Conservation (phyloP, 2,329 filamentous ascomycete species). For the Colletotrichum higginsianum region DNA sequence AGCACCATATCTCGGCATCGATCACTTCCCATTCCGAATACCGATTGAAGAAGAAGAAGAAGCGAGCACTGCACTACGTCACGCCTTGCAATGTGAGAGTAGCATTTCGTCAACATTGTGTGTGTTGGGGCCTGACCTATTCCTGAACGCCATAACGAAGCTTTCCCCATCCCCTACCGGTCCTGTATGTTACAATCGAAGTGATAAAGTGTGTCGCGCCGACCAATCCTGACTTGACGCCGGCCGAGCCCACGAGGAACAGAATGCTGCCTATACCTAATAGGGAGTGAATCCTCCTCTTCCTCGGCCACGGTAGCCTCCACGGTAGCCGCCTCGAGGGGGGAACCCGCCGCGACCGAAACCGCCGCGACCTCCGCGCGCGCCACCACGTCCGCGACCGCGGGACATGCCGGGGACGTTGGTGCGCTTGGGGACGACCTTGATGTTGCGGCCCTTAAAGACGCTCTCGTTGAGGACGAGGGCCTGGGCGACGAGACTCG, state of each 20-base stretch:
- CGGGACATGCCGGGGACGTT: constrained; percentile 96
- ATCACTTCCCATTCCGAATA: neutral
- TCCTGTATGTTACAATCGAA: constrained; percentile 43
- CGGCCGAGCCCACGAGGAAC: constrained; percentile 9
- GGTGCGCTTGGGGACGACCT: constrained; percentile 95
- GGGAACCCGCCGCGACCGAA: constrained; percentile 68
- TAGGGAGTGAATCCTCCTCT: constrained; percentile 77
- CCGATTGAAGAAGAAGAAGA: neutral
- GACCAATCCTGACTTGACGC: neutral
- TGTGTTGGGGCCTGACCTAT: constrained; percentile 31
- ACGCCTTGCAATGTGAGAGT: constrained; percentile 18
- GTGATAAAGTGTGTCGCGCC: constrained; percentile 17
- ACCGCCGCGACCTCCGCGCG: constrained; percentile 66
- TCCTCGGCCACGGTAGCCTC: constrained; percentile 76
- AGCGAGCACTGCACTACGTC: neutral
- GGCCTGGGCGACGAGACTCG: constrained; percentile 91
- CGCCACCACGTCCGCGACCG: constrained; percentile 75
- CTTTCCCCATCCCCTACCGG: constrained; percentile 30
- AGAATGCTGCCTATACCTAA: constrained; percentile 54
- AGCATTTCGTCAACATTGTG: constrained; percentile 22
- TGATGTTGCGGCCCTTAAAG: constrained; percentile 94
- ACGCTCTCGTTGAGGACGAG: constrained; percentile 96
- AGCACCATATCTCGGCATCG: neutral
- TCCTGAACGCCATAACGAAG: constrained; percentile 39
- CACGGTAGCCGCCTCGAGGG: constrained; percentile 74